Conservation (phyloP, 768 basidiomycete species). For the Boletus rubropictus region DNA sequence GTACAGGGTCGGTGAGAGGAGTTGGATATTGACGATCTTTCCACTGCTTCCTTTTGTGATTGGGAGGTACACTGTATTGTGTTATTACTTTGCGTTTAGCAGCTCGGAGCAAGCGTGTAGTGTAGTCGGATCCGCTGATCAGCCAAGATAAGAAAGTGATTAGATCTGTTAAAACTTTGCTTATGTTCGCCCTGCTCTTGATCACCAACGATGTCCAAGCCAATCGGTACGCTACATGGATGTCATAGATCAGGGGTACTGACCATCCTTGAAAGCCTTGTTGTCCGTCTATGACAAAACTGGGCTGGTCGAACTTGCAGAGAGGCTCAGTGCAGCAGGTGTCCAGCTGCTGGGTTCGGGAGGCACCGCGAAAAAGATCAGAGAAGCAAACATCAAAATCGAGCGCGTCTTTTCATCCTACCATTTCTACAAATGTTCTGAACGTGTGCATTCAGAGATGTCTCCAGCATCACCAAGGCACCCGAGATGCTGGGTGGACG, state of each 20-base stretch:
- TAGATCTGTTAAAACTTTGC: constrained; percentile 1
- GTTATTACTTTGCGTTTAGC: not conserved
- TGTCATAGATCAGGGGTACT: not conserved
- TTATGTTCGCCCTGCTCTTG: constrained; percentile 1
- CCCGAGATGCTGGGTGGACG: constrained; percentile 99
- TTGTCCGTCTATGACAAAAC: constrained; percentile 97
- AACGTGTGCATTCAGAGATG: constrained; percentile 58
- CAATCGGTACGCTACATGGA: constrained; percentile 21
- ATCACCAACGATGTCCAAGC: constrained; percentile 22
- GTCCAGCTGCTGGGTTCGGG: constrained; percentile 91
- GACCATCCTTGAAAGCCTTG: constrained; percentile 49
- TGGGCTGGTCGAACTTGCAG: constrained; percentile 81
- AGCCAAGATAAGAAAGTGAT: constrained; percentile 12
- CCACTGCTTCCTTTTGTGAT: not conserved
- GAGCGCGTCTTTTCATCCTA: constrained; percentile 55
- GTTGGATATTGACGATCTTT: constrained; percentile 4
- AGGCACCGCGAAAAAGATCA: constrained; percentile 96
- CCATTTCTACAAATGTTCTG: constrained; percentile 6
- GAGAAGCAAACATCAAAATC: constrained; percentile 86
- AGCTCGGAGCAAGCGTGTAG: not conserved
- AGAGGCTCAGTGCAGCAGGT: constrained; percentile 73
- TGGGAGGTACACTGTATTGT: constrained; percentile 13
- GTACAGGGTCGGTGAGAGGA: constrained; percentile 30
- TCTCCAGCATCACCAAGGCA: constrained; percentile 93
- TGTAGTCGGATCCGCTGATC: constrained; percentile 14